Evolutionary conservation across 805 yeast genomes (phyloP), one percentile per base, ranked within the genome.

Genomic region (Suhomyces emberorum): DNA sequence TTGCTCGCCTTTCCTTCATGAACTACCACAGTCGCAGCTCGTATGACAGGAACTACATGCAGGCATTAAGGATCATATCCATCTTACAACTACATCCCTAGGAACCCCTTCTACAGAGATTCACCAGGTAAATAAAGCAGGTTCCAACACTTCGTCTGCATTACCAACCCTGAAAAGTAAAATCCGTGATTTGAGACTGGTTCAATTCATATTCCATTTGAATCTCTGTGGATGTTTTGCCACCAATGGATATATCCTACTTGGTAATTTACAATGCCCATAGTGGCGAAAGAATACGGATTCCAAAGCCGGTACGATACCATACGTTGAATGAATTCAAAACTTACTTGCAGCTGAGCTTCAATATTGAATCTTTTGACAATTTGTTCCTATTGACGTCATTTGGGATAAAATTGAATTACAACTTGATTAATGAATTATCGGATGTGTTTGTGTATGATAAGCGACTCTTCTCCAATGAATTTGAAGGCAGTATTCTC

Each of bases 371-470:
- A 14, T 44, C 44, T 28, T 36, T 34, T 1, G 70, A 61, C 11
- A 54, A 63, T 41, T 44, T 67, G n/a, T 66, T 83, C 44, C 59
- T 83, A 10, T 57, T 83, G 25, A 71, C 88, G 2, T 77, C 88
- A 1, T 79, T 74, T 53, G 89, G 89, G 0, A 69, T 76, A 30
- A 77, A 74, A 47, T 62, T 83, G 43, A 78, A 74, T 53, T 73
- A 64, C 52, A 69, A 66, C 49, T 69, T 67, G 69, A 65, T 69
- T 30, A 63, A 74, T 44, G 81, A 76, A 40, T 54, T 72, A 20
- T 64, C 62, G 35, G 83, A 79, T 40, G 63, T 82, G 3, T 82
- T 72, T 53, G 78, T 76, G 1, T 83, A 70, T 56, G 88, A 83
- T 54, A 75, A 81, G 52, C 68, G 78, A 30, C 57, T 77, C 30